Conservation (phyloP, 208 protist genomes). For the Trypanosoma avium region DNA sequence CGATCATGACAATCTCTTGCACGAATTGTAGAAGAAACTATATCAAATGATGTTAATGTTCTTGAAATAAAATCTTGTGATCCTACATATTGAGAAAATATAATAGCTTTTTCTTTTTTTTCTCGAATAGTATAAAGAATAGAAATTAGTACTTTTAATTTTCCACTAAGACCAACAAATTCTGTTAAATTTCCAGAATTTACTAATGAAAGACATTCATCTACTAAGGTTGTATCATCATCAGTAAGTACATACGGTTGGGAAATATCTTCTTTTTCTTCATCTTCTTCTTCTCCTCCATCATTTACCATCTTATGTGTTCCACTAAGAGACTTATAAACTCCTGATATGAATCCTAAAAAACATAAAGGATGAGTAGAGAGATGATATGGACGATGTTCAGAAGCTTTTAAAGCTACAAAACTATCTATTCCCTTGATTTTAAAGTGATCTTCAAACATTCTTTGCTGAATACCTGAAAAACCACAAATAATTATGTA, state of each 20-base stretch:
- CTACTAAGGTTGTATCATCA: constrained; percentile 32
- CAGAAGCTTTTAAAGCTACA: constrained; percentile 39
- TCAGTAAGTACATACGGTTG: constrained; percentile 28
- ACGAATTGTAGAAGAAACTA: constrained; percentile 60
- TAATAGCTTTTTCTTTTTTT: constrained; percentile 71
- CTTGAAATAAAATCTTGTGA: constrained; percentile 79
- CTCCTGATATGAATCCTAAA: constrained; percentile 54
- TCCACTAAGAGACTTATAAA: constrained; percentile 52
- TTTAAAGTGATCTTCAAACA: constrained; percentile 31
- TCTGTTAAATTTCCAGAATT: constrained; percentile 37
- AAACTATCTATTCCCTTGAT: constrained; percentile 1
- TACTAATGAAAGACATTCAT: constrained; percentile 48
- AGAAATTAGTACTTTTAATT: constrained; percentile 64
- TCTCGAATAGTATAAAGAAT: constrained; percentile 52
- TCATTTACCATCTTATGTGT: constrained; percentile 10
- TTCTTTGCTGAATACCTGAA: constrained; percentile 43
- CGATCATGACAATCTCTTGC: constrained; percentile 66
- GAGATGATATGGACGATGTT: constrained; percentile 74
- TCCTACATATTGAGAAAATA: constrained; percentile 89
- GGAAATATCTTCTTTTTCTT: constrained; percentile 13
- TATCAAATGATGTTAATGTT: constrained; percentile 49
- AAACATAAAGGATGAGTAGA: constrained; percentile 86
- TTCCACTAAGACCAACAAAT: constrained; percentile 74
- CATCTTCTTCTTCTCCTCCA: constrained; percentile 17
- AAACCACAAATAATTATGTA: constrained; percentile 80